Conservation (phyloP, 139 green algal genomes). For the Closterium sp. region DNA sequence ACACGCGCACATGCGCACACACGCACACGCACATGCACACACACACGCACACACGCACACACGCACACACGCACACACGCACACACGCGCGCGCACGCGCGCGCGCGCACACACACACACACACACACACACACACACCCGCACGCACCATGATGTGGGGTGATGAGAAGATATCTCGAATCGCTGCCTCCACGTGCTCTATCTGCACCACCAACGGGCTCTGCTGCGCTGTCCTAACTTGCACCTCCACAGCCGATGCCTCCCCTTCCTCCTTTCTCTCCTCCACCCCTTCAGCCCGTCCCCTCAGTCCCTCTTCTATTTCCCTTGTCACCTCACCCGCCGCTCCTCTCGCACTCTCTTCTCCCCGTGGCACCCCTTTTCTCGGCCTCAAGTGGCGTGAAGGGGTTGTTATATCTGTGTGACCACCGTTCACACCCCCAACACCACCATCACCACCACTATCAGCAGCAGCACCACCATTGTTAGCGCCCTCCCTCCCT, state of each 20-base stretch:
- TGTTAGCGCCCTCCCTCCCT: background rate
- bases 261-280: background rate
- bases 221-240: no score
- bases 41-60: background rate
- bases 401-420: background rate
- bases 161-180: constrained; percentile 57
- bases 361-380: background rate
- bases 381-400: background rate
- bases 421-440: background rate
- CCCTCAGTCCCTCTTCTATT: no score
- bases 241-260: no score
- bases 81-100: background rate
- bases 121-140: background rate
- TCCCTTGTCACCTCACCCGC: no score
- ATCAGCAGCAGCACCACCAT: background rate
- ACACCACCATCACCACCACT: background rate
- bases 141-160: constrained; percentile 6
- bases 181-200: constrained; percentile 52
- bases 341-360: background rate
- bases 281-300: background rate
- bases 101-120: background rate
- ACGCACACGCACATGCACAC: background rate
- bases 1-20: background rate
- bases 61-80: background rate
- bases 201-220: background rate